Conservation (phyloP, 257 asterid species). For the Capsicum pubescens region DNA sequence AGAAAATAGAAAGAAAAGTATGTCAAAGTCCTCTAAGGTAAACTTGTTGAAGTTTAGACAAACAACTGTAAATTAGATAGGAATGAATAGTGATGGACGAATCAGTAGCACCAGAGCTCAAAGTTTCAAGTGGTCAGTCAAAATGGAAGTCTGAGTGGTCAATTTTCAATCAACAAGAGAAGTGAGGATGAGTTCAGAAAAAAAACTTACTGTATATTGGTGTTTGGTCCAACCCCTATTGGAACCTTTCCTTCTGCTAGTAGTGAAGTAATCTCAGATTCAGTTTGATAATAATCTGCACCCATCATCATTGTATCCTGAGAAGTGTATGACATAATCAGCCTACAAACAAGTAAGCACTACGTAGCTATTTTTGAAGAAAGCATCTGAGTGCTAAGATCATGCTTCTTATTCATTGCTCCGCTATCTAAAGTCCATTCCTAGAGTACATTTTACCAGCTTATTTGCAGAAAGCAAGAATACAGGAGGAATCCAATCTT, state of each 20-base stretch:
- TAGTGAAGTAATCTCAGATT: constrained; percentile 77
- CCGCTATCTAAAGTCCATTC: constrained; percentile 1
- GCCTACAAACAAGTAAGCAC: constrained; percentile 8
- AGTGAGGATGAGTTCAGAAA: constrained; percentile 7
- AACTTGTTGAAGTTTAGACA: background rate
- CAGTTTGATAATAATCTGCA: constrained; percentile 90
- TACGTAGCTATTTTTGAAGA: background rate
- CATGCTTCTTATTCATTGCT: background rate
- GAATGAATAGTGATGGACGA: background rate
- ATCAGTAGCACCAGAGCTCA: constrained; percentile 17
- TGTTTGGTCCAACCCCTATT: constrained; percentile 80
- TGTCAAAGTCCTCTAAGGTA: constrained; percentile 14
- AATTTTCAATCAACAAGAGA: constrained; percentile 6
- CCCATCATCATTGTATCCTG: constrained; percentile 99
- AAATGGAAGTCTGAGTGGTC: background rate
- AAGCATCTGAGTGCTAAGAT: background rate
- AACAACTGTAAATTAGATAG: too few species aligned
- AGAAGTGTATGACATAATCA: constrained; percentile 21
- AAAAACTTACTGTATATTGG: constrained; percentile 69
- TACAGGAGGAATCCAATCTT: background rate
- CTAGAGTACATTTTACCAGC: constrained; percentile 3
- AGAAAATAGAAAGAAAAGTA: constrained; percentile 29
- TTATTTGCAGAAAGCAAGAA: constrained; percentile 24
- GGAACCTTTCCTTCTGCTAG: constrained; percentile 89
- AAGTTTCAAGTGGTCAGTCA: background rate